These are phyloP conservation scores for Candida ortonii DNA, from an alignment of 805 yeast genomes.

Conservation along the genomic window DNA sequence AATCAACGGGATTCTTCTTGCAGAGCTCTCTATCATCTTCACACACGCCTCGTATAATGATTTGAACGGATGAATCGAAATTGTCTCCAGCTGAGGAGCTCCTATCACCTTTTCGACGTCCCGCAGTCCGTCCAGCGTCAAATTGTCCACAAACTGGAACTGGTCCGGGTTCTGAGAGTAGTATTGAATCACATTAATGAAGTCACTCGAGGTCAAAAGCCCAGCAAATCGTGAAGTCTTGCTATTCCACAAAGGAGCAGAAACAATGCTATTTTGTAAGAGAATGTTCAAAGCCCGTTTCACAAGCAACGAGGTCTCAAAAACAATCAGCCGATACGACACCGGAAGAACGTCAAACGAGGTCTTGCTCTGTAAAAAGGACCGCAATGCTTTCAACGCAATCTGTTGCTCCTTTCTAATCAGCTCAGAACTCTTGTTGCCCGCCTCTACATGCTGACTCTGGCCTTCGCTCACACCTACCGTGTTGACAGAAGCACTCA, in stretches of 20 bases:
- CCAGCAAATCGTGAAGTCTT: conserved; percentile 91
- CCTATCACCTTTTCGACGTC: conserved; percentile 87
- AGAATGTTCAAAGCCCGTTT: conserved; percentile 87
- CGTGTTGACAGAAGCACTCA: too few species aligned
- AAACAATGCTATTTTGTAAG: conserved; percentile 88
- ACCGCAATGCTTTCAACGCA: conserved; percentile 80
- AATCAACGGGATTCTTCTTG: conserved; percentile 90
- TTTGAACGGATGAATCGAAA: conserved; percentile 86
- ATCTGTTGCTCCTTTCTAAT: conserved; percentile 57
- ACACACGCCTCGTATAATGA: conserved; percentile 90
- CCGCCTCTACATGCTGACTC: conserved; percentile 5
- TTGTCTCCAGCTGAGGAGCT: conserved; percentile 80
- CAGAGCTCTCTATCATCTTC: conserved; percentile 82
- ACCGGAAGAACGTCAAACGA: conserved; percentile 97
- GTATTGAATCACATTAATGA: conserved; percentile 91
- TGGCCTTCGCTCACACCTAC: conserved; percentile 5
- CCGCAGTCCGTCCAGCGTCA: conserved; percentile 79
- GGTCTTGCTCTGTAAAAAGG: conserved; percentile 82
- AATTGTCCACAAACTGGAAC: conserved; percentile 80
- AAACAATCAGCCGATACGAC: conserved; percentile 84
- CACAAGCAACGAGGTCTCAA: conserved; percentile 86
- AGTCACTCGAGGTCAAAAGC: conserved; percentile 84
- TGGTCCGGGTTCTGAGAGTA: conserved; percentile 87
- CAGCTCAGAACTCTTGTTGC: conserved; percentile 25
- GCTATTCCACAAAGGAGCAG: conserved; percentile 97